phyloP scores from a whole-genome alignment of 2,329 filamentous ascomycete genomes.

The Fusarium nygamai region DNA sequence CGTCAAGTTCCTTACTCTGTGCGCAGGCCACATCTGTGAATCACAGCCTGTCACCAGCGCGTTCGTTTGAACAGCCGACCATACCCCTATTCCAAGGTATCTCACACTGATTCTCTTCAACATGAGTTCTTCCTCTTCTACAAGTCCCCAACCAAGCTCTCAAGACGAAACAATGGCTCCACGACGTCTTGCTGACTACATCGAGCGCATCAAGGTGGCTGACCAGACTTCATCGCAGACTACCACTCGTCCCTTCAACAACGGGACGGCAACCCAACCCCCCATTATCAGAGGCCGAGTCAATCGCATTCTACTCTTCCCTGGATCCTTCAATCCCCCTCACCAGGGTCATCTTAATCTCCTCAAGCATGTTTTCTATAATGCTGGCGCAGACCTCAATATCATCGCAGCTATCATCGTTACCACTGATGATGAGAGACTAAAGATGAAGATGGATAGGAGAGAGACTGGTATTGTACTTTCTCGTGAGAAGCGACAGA shows the following conservation, averaged over 20 bases:
- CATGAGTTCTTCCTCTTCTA: background rate
- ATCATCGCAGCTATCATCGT: constrained; percentile 48
- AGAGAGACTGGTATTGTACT: constrained; percentile 27
- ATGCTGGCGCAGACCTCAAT: constrained; percentile 43
- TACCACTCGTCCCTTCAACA: constrained; percentile 28
- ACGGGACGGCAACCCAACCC: background rate
- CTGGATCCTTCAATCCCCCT: constrained; percentile 53
- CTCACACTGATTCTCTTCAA: background rate
- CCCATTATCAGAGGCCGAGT: constrained; percentile 20
- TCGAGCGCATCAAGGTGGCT: constrained; percentile 19
- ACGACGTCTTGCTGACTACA: constrained; percentile 20
- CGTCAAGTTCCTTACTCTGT: background rate
- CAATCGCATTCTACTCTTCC: constrained; percentile 48
- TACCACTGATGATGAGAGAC: constrained; percentile 36
- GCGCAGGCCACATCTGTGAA: background rate
- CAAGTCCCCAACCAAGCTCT: background rate
- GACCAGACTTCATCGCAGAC: background rate
- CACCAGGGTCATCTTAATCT: constrained; percentile 49
- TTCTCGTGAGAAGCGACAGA: constrained; percentile 30
- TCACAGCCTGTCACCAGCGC: background rate
- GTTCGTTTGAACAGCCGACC: background rate
- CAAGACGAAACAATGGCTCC: constrained; percentile 3
- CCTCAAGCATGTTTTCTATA: constrained; percentile 43
- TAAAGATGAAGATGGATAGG: constrained; percentile 36
- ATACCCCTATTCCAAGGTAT: background rate